phyloP scores from a whole-genome alignment of 306 rosid genomes.

The Urtica urens region DNA sequence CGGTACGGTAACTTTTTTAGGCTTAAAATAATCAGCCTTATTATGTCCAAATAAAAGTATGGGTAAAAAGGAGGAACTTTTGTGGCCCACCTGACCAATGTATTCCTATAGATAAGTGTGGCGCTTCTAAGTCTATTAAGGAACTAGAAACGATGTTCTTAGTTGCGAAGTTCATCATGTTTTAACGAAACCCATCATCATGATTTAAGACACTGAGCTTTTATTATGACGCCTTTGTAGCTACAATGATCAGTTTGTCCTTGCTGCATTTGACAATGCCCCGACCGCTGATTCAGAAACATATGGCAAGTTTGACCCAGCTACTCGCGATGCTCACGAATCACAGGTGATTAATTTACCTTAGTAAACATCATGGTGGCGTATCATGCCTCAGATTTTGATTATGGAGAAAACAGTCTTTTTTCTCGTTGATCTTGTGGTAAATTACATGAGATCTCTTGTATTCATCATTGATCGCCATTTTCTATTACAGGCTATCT shows the following conservation, averaged over 20 bases:
- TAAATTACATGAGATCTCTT: background rate
- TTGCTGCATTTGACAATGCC: slow-evolving; percentile 78
- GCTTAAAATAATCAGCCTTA: background rate
- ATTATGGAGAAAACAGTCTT: background rate
- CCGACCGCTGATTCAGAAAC: slow-evolving; percentile 88
- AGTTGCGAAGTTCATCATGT: background rate
- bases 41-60: background rate
- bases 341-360: slow-evolving; percentile 51
- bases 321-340: slow-evolving; percentile 64
- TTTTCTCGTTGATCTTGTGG: background rate
- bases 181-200: background rate
- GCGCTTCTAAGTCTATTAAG: background rate
- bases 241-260: slow-evolving; percentile 60
- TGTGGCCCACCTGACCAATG: background rate
- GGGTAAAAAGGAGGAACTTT: background rate
- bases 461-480: background rate
- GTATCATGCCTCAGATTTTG: background rate
- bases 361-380: background rate
- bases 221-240: slow-evolving; percentile 30
- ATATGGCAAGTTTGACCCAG: slow-evolving; percentile 54
- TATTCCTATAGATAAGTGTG: background rate
- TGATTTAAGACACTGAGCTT: slow-evolving; percentile 13
- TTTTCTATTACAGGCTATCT: slow-evolving; percentile 52
- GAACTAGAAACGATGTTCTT: too few relatives aligned
- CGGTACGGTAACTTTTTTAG: slow-evolving; percentile 39